Conservation (phyloP, 192 early-diverging fungal species). For the Dimargaris cristalligena region DNA sequence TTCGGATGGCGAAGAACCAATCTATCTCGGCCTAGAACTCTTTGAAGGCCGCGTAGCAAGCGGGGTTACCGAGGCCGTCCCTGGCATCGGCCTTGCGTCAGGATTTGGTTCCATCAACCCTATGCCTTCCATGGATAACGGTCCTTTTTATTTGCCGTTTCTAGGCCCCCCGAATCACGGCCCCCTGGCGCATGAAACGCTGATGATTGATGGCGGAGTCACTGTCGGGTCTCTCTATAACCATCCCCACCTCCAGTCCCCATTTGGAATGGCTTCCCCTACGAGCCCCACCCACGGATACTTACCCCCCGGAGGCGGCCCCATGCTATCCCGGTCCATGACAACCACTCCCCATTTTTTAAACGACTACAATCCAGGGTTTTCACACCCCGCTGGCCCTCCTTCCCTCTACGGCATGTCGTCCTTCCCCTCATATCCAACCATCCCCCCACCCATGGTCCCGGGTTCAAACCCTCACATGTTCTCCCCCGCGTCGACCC, state of each 20-base stretch:
- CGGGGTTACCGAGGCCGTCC: background rate
- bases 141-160: background rate
- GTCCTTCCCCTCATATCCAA: too few relatives aligned
- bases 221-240: background rate
- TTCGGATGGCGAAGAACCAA: background rate
- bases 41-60: slow-evolving; percentile 1
- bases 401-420: too few relatives aligned
- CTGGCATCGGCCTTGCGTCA: background rate
- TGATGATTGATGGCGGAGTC: background rate
- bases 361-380: too few relatives aligned
- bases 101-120: background rate
- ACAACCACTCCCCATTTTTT: too few relatives aligned
- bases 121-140: background rate
- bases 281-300: too few relatives aligned
- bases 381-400: too few relatives aligned
- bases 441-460: too few relatives aligned
- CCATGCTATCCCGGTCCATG: too few relatives aligned
- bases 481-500: too few relatives aligned
- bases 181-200: background rate
- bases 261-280: background rate
- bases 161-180: background rate
- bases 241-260: background rate
- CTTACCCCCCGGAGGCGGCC: too few relatives aligned
- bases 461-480: too few relatives aligned
- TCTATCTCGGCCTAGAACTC: background rate